These are phyloP conservation scores for Talinum fruticosum DNA, from an alignment of 148 eudicot species.

Conservation along the genomic window DNA sequence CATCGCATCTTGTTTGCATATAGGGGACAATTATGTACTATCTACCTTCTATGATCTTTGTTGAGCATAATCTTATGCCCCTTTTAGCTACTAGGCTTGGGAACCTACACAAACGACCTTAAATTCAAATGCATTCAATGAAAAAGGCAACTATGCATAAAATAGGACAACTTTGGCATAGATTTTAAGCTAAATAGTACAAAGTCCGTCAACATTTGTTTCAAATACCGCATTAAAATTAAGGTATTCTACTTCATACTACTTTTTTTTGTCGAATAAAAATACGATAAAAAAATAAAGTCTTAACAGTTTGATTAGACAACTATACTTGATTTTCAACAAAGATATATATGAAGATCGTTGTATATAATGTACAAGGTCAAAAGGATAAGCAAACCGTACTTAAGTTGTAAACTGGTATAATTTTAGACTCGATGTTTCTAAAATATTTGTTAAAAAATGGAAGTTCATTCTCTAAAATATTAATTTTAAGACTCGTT, in stretches of 20 bases:
- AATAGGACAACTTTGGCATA: background rate
- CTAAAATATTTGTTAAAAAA: no score
- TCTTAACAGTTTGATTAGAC: no score
- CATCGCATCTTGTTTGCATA: conserved; percentile 7
- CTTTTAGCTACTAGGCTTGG: background rate
- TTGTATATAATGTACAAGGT: no score
- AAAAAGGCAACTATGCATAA: background rate
- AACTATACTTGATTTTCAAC: no score
- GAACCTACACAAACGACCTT: conserved; percentile 7
- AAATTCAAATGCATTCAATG: background rate
- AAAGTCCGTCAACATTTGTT: background rate
- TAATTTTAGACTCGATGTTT: no score
- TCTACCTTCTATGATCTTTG: background rate
- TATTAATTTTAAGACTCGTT: background rate
- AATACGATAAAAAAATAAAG: no score
- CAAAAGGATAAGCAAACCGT: no score
- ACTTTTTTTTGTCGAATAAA: no score
- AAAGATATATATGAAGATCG: no score
- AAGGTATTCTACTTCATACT: no score
- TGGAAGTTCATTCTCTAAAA: no score
- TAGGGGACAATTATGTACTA: conserved; percentile 6
- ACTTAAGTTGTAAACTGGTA: no score
- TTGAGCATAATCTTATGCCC: background rate
- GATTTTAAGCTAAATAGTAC: background rate
- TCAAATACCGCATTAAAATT: background rate